A percentile compares a stretch with the other conserved stretches of the same genome.
Evolutionary conservation across 129 eudicot species (phyloP).

Genomic region (Heracleum sosnowskyi): DNA sequence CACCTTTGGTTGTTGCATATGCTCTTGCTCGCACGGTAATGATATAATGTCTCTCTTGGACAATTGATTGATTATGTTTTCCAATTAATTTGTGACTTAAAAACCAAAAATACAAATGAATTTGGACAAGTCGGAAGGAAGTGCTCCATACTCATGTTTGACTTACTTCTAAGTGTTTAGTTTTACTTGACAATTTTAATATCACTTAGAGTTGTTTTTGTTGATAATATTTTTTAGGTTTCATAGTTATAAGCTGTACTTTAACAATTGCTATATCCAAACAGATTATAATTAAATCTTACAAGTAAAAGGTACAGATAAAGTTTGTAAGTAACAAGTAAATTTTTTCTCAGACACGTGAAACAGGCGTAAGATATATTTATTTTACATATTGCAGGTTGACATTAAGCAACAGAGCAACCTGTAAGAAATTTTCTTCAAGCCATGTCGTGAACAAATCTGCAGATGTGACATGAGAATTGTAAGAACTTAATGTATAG

Average conservation of each 20-base stretch:
- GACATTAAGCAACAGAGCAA: too few species aligned
- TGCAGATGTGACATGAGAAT: too few species aligned
- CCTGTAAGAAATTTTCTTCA: too few species aligned
- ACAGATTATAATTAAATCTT: too few species aligned
- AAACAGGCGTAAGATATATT: conserved; percentile 5
- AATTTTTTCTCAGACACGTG: not conserved
- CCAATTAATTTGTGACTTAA: not conserved
- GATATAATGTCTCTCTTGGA: not conserved
- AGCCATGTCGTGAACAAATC: too few species aligned
- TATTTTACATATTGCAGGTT: conserved; percentile 41
- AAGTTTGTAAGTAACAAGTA: not conserved
- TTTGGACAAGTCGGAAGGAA: not conserved
- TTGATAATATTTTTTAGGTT: not conserved
- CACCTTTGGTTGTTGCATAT: conserved; percentile 97
- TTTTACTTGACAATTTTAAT: not conserved
- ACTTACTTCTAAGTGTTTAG: not conserved
- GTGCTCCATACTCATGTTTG: not conserved
- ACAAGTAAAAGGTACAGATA: not conserved
- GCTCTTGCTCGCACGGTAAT: conserved; percentile 98
- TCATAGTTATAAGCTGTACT: not conserved
- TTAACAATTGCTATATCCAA: not conserved
- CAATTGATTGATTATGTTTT: not conserved
- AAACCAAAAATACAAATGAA: not conserved
- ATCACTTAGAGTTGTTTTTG: too few species aligned
- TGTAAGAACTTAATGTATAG: too few species aligned